A percentile compares a stretch with the other conserved stretches of the same genome.
Evolutionary conservation across 2,329 filamentous ascomycete species (phyloP).

Genomic region (Hypoxylon sp.): DNA sequence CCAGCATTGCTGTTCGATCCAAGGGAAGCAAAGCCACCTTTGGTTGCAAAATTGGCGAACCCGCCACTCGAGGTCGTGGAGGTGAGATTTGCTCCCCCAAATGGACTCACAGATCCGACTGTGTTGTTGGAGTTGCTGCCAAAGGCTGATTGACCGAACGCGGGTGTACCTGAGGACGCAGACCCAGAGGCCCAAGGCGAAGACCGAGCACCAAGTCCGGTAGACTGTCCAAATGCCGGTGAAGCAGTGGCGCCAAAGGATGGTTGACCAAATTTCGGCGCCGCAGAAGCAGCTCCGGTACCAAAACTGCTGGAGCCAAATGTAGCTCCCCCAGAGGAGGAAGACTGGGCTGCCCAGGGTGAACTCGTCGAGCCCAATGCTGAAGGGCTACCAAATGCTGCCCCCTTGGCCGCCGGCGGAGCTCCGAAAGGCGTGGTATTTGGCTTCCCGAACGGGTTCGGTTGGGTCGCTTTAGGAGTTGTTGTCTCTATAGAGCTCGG

Average conservation of each 20-base stretch:
- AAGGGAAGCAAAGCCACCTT: slow-evolving; percentile 69
- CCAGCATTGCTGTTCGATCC: slow-evolving; percentile 54
- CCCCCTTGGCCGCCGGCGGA: slow-evolving; percentile 54
- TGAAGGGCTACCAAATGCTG: slow-evolving; percentile 65
- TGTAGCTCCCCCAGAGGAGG: slow-evolving; percentile 53
- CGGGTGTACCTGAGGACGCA: slow-evolving; percentile 56
- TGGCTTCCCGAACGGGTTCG: slow-evolving; percentile 45
- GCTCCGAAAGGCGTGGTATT: slow-evolving; percentile 60
- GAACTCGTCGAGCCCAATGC: slow-evolving; percentile 67
- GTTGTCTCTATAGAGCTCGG: slow-evolving; percentile 52
- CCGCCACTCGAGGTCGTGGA: slow-evolving; percentile 44
- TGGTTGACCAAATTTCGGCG: slow-evolving; percentile 66
- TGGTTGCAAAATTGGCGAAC: slow-evolving; percentile 65
- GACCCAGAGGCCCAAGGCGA: slow-evolving; percentile 69
- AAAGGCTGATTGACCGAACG: slow-evolving; percentile 71
- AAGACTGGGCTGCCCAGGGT: slow-evolving; percentile 62
- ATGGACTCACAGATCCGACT: slow-evolving; percentile 34
- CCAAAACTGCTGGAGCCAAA: slow-evolving; percentile 66
- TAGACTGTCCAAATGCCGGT: slow-evolving; percentile 68
- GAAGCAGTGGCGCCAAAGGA: slow-evolving; percentile 56
- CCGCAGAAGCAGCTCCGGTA: slow-evolving; percentile 53
- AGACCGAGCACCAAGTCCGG: slow-evolving; percentile 62
- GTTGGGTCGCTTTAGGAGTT: slow-evolving; percentile 54
- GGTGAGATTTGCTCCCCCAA: slow-evolving; percentile 41
- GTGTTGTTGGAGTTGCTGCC: slow-evolving; percentile 51